Percentiles rank a stretch among this genome's conserved stretches.
These are phyloP conservation scores for Populus trichocarpa DNA, from an alignment of 441 rosid genomes.

Conservation along the genomic window DNA sequence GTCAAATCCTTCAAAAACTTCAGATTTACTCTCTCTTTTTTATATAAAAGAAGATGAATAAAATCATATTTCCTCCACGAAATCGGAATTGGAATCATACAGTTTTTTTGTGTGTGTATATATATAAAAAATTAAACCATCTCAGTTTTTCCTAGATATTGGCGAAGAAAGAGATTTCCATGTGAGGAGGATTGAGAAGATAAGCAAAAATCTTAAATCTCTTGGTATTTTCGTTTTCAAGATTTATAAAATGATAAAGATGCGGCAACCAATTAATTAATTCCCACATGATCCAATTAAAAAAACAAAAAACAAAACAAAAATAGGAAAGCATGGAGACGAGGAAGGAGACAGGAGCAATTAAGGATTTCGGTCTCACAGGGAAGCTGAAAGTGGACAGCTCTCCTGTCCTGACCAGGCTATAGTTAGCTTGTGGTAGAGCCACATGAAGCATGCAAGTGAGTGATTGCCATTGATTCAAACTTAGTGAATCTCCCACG, in stretches of 20 bases:
- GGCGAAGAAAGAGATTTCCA: not conserved
- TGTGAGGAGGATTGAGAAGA: not conserved
- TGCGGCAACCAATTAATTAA: not conserved
- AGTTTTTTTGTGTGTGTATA: too few relatives aligned
- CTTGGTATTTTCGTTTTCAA: not conserved
- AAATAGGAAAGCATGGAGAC: not conserved
- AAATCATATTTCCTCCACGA: not conserved
- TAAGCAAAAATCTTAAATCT: not conserved
- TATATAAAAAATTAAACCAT: not conserved
- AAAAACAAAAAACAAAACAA: too few relatives aligned
- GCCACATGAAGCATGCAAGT: constrained; percentile 54
- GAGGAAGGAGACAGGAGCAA: not conserved
- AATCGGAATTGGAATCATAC: not conserved
- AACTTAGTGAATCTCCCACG: constrained; percentile 58
- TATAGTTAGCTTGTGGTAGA: constrained; percentile 35
- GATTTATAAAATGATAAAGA: not conserved
- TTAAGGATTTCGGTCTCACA: constrained; percentile 23
- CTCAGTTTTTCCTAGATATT: not conserved
- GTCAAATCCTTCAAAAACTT: not conserved
- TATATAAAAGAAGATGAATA: not conserved
- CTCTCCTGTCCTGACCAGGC: constrained; percentile 14
- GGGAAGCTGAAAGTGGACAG: constrained; percentile 37
- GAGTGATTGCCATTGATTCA: constrained; percentile 56
- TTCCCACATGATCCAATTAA: not conserved
- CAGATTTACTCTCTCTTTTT: not conserved